Conservation (phyloP, 345 rosid genomes). For the Arabis hirsuta region DNA sequence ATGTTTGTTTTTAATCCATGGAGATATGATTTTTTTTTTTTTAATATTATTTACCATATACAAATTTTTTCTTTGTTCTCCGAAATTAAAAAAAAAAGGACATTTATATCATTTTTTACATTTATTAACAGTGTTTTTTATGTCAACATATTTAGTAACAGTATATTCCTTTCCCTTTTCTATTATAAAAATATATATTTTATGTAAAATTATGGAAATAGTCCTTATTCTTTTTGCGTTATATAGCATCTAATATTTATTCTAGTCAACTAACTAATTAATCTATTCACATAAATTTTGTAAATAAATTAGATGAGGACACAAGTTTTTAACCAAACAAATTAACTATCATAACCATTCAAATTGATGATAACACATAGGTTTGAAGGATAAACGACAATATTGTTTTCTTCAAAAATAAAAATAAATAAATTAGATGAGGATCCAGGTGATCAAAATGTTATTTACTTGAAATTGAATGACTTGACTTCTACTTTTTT, state of each 20-base stretch:
- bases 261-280: not conserved
- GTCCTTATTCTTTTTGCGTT: not conserved
- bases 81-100: not conserved
- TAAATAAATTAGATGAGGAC: not conserved
- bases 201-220: not conserved
- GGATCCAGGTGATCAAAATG: no score
- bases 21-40: conserved; percentile 35
- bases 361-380: no score
- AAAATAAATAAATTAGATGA: no score
- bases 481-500: no score
- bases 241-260: conserved; percentile 5
- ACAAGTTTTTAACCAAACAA: not conserved
- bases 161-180: not conserved
- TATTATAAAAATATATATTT: no score
- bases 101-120: conserved; percentile 3
- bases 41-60: not conserved
- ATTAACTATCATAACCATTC: not conserved
- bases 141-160: not conserved
- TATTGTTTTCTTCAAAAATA: no score
- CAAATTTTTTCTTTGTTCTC: no score
- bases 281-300: not conserved
- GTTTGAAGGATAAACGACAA: no score
- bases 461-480: no score
- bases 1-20: conserved; percentile 42
- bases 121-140: not conserved